phyloP scores from a whole-genome alignment of 352 stramenopile genomes.

The Pythium dissotocum region DNA sequence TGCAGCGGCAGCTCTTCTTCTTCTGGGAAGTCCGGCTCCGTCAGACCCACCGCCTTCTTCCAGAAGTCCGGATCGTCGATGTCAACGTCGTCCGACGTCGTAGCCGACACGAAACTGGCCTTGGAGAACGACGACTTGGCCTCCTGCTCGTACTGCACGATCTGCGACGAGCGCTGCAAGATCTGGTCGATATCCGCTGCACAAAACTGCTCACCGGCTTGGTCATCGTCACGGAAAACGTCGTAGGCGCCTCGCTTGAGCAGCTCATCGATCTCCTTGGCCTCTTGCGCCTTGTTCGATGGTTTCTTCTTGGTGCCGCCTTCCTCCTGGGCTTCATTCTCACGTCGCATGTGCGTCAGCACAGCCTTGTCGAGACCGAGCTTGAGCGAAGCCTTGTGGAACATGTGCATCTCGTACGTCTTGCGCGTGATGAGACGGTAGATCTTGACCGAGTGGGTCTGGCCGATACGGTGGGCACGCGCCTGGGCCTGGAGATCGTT shows the following conservation, averaged over 20 bases:
- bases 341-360: slow-evolving; percentile 88
- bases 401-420: slow-evolving; percentile 96
- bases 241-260: slow-evolving; percentile 91
- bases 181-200: slow-evolving; percentile 98
- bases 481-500: slow-evolving; percentile 96
- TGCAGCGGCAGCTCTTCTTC: slow-evolving; percentile 70
- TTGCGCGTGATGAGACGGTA: slow-evolving; percentile 90
- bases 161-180: slow-evolving; percentile 86
- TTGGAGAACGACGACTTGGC: slow-evolving; percentile 90
- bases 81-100: slow-evolving; percentile 93
- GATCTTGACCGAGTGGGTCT: slow-evolving; percentile 90
- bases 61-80: slow-evolving; percentile 99
- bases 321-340: slow-evolving; percentile 80
- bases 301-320: slow-evolving; percentile 48
- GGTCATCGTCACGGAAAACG: slow-evolving; percentile 91
- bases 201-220: slow-evolving; percentile 94
- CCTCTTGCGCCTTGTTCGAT: slow-evolving; percentile 74
- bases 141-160: slow-evolving; percentile 86
- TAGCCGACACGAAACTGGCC: slow-evolving; percentile 91
- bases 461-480: slow-evolving; percentile 89
- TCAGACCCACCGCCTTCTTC: slow-evolving; percentile 96
- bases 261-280: slow-evolving; percentile 91
- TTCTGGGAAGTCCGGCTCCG: slow-evolving; percentile 68
- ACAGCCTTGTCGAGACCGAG: slow-evolving; percentile 93
- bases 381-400: slow-evolving; percentile 92